Percentiles rank a stretch among this genome's conserved stretches.
Evolutionary conservation across 2,329 filamentous ascomycete species (phyloP).

Genomic region (Colletotrichum agaves): DNA sequence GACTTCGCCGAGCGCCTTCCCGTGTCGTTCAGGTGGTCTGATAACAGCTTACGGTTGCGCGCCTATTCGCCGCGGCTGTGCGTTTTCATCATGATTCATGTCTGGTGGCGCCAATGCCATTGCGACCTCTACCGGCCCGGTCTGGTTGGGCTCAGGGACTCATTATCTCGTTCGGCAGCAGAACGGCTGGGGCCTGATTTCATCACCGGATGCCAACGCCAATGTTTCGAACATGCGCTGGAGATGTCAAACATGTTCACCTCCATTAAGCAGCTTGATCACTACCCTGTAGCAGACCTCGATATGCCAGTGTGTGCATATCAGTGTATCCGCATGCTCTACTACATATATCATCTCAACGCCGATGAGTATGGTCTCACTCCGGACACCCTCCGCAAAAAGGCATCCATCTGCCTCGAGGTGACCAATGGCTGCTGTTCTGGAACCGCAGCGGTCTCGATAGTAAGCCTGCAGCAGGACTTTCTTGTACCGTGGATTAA

Average conservation of each 20-base stretch:
- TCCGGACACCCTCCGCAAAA: slow-evolving; percentile 58
- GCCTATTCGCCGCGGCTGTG: slow-evolving; percentile 68
- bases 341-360: slow-evolving; percentile 60
- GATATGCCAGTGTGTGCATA: slow-evolving; percentile 67
- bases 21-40: slow-evolving; percentile 67
- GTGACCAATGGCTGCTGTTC: slow-evolving; percentile 62
- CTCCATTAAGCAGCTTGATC: slow-evolving; percentile 61
- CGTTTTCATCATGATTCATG: slow-evolving; percentile 69
- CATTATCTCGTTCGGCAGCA: slow-evolving; percentile 56
- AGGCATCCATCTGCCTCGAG: slow-evolving; percentile 61
- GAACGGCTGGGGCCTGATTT: slow-evolving; percentile 60
- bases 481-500: neutral
- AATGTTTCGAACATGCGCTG: slow-evolving; percentile 64
- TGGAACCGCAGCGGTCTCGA: slow-evolving; percentile 61
- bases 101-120: slow-evolving; percentile 69
- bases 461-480: slow-evolving; percentile 20
- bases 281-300: slow-evolving; percentile 63
- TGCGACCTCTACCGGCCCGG: slow-evolving; percentile 67
- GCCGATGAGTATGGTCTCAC: slow-evolving; percentile 56
- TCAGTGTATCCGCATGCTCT: slow-evolving; percentile 64
- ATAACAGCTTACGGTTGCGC: slow-evolving; percentile 64
- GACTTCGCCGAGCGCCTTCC: slow-evolving; percentile 65
- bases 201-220: slow-evolving; percentile 59
- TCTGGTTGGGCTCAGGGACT: slow-evolving; percentile 62
- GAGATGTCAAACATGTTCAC: slow-evolving; percentile 67